phyloP scores from a whole-genome alignment of 2,329 filamentous ascomycete species.

The Arthroderma uncinatum region DNA sequence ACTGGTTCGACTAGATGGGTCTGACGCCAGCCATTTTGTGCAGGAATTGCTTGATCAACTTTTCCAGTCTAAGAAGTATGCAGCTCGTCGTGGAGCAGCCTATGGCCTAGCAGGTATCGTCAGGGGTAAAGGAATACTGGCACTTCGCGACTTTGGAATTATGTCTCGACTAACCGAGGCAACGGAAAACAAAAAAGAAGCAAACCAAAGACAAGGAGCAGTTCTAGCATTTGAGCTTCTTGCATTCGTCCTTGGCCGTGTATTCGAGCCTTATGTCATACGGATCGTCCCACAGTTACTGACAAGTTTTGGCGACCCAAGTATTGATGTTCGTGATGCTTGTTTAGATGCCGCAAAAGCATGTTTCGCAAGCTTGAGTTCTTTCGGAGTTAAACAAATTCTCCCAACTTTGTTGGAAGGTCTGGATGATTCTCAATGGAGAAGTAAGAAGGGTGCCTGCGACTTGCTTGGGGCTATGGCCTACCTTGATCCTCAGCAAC shows the following conservation, averaged over 20 bases:
- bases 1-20: constrained; percentile 67
- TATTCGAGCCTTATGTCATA: constrained; percentile 95
- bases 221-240: constrained; percentile 85
- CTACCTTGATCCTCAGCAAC: constrained; percentile 89
- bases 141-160: constrained; percentile 75
- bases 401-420: constrained; percentile 83
- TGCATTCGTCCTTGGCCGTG: constrained; percentile 69
- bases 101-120: constrained; percentile 90
- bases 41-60: constrained; percentile 69
- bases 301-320: constrained; percentile 77
- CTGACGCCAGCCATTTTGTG: constrained; percentile 70
- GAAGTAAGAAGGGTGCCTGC: constrained; percentile 95
- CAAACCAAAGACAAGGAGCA: constrained; percentile 76
- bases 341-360: constrained; percentile 89
- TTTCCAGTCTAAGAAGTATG: constrained; percentile 81
- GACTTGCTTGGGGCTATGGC: constrained; percentile 97
- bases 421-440: constrained; percentile 90
- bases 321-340: constrained; percentile 79
- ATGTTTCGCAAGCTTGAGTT: constrained; percentile 85
- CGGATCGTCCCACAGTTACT: constrained; percentile 88
- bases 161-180: constrained; percentile 69
- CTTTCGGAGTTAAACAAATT: constrained; percentile 90
- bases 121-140: constrained; percentile 70
- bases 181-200: constrained; percentile 90
- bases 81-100: constrained; percentile 81